Evolutionary conservation across 73 alveolate species (phyloP).

Genomic region (Stentor coeruleus): DNA sequence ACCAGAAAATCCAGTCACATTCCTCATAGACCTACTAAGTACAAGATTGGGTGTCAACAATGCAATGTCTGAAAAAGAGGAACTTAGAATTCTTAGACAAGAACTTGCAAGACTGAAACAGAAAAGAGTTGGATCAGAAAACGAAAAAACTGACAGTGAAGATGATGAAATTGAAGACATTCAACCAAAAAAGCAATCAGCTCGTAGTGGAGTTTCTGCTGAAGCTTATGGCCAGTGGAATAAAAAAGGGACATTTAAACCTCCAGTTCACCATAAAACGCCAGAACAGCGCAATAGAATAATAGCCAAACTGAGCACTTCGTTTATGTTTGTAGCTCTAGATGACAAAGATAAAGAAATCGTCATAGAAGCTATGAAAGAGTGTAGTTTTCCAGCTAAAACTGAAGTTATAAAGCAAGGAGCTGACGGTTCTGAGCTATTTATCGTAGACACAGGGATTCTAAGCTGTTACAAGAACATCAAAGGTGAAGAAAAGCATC

Average conservation of each 20-base stretch:
- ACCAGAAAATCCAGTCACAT: constrained; percentile 35
- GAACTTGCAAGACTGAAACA: background rate
- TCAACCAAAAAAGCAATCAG: constrained; percentile 25
- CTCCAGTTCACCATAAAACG: constrained; percentile 66
- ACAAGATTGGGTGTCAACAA: background rate
- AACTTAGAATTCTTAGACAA: constrained; percentile 1
- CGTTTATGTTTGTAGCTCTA: constrained; percentile 75
- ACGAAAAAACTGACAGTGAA: constrained; percentile 22
- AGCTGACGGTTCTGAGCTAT: constrained; percentile 87
- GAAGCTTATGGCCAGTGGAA: constrained; percentile 93
- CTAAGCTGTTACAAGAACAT: constrained; percentile 61
- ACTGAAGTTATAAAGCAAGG: constrained; percentile 82
- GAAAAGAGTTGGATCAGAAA: background rate
- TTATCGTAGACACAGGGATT: constrained; percentile 82
- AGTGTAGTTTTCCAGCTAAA: constrained; percentile 51
- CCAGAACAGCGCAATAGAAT: constrained; percentile 59
- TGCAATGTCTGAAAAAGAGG: constrained; percentile 29
- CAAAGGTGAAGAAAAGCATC: constrained; percentile 30
- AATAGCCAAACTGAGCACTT: constrained; percentile 53
- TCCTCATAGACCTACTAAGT: constrained; percentile 28
- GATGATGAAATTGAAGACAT: constrained; percentile 37
- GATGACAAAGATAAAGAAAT: constrained; percentile 74
- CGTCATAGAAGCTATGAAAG: constrained; percentile 81
- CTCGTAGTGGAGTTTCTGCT: constrained; percentile 73
- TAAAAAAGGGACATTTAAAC: constrained; percentile 67